Base-by-base conservation (phyloP, 2,329 filamentous ascomycete genomes). In the Ophioceras dolichostomum region DNA sequence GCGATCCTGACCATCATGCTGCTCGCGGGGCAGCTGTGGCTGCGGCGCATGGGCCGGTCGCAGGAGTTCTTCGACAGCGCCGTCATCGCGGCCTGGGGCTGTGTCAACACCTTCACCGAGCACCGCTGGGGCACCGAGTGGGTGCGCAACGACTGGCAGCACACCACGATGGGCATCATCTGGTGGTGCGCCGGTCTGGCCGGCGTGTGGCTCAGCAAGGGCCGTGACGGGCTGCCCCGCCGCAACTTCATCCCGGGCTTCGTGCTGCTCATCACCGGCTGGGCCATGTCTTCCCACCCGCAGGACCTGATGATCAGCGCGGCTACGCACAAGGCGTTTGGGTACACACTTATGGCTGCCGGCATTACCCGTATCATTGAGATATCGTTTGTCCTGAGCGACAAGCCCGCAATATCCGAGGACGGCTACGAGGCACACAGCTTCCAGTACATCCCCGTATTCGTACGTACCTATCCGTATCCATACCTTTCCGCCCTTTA, bases 81-180 rank as follows among this genome's bases (percentile, higher is more conserved):
- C 35, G 73, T 95, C 47, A 96, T 98, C 53, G 84, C 88, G 1
- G 79, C 82, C 1, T 98, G 91, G 91, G 91, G 89, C 24, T 93
- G 86, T 54, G 80, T 98, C 60, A 98, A 96, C 59, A 96, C 91
- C 8, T 96, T 98, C 49, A 98, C 91, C 14, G 91, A 96, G 59
- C 91, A 98, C 55, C 76, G 83, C 37, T 98, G 91, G 91, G 91
- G 91, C 38, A 69, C 69, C 1, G 71, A 75, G 1, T 98, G 91
- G 91, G 86, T 83, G 37, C 77, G 75, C 59, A 96, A 95, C 53
- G 91, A 98, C 57, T 76, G 94, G 62, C 89, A 98, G 58, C 91
- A 98, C 58, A 98, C 91, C 0, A 85, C 83, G n/a, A 96, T 98
- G 89, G 91, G 91, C n/a, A 76, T 98, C 43, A 78, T 98, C 36